These are phyloP conservation scores for Manihot esculenta DNA, from an alignment of 441 rosid species.

Conservation along the genomic window DNA sequence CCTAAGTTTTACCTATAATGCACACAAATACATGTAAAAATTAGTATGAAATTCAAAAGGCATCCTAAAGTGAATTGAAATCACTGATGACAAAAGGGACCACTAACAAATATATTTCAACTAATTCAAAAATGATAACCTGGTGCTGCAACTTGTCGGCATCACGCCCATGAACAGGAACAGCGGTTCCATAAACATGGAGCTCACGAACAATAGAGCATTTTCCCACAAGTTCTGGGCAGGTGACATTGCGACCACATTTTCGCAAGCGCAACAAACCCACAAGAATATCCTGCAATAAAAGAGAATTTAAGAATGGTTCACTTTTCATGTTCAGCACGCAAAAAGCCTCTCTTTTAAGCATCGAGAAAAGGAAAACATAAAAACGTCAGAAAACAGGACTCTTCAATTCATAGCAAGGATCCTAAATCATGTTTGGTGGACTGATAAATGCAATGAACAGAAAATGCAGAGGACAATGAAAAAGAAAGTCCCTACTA, in stretches of 20 bases:
- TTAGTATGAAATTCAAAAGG: background rate
- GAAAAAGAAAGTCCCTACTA: background rate
- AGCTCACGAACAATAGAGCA: constrained; percentile 98
- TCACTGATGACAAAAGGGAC: background rate
- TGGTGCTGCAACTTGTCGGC: constrained; percentile 97
- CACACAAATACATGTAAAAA: background rate
- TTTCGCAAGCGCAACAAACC: constrained; percentile 89
- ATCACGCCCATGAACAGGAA: constrained; percentile 96
- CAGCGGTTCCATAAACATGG: constrained; percentile 98
- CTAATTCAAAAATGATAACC: too few species aligned
- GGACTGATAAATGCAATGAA: background rate
- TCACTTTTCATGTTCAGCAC: background rate
- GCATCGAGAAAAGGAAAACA: too few species aligned
- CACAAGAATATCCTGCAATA: constrained; percentile 88
- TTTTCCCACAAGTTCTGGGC: constrained; percentile 87
- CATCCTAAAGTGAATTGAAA: background rate
- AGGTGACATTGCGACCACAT: constrained; percentile 83
- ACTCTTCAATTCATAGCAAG: constrained; percentile 1
- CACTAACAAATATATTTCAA: too few species aligned
- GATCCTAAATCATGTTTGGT: background rate
- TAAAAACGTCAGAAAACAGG: too few species aligned
- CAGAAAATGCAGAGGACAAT: background rate
- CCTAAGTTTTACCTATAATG: background rate
- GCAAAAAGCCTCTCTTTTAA: constrained; percentile 1
- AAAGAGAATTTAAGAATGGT: constrained; percentile 16